Evolutionary conservation across 306 rosid species (phyloP), one percentile per base, ranked within the genome.

Genomic region (Malus fusca): DNA sequence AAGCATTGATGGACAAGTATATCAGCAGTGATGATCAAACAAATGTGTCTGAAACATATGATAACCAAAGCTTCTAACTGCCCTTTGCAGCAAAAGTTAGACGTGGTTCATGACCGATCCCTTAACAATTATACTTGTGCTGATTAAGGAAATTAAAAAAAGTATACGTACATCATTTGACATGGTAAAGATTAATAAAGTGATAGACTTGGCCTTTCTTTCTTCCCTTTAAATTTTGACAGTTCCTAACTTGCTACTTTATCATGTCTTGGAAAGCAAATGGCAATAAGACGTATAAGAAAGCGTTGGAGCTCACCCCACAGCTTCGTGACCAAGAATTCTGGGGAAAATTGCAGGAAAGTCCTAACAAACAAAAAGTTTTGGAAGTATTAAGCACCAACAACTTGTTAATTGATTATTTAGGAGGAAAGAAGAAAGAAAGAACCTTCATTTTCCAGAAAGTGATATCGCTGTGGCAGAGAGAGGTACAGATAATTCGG

Each of bases 241-340:
- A 23, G 65, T 23, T 60, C 44, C 26, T 37, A 37, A 37, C 42
- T 37, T 37, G 42, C 42, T 25, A 12, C 26, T 58, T n/a, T 8
- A 11, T 21, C 5, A 22, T 58, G 23, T 12, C 30, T 22, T 53
- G 53, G 53, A 53, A 46, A 21, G 35, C 35, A 22, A 42, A 35
- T 17, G n/a, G 25, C 15, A 15, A 22, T 6, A 13, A 42, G 18
- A 59, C 11, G 22, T 10, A 43, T 46, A 11, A 52, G 8, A 44
- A n/a, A 56, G 14, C 44, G 69, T 6, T 14, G 42, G 64, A 67
- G 59, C 80, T 77, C 71, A 79, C 98, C 98, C 97, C 60, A 94
- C 63, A 22, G 98, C 97, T 78, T 94, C 97, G 58, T 94, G 97
- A 64, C 97, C 97, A 12, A 94, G 61, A 82, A 94, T 94, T 78